A percentile compares a stretch with the other conserved stretches of the same genome.
These are phyloP conservation scores for Draba incana DNA, from an alignment of 345 rosid species.

Conservation along the genomic window DNA sequence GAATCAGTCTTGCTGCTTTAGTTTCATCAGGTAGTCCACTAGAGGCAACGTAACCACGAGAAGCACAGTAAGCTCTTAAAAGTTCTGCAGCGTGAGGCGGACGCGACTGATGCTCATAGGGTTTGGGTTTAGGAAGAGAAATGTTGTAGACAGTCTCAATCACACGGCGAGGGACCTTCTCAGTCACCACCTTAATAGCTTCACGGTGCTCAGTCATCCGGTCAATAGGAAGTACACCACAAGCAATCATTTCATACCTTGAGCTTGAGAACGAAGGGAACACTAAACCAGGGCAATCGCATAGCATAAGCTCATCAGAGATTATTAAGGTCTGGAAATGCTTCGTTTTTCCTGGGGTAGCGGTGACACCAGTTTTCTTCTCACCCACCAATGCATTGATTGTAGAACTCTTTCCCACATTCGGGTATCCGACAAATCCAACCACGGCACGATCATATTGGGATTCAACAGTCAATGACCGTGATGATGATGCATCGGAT, in stretches of 20 bases:
- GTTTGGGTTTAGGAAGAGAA: slow-evolving; percentile 80
- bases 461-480: slow-evolving; percentile 33
- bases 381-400: slow-evolving; percentile 95
- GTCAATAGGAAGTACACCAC: slow-evolving; percentile 92
- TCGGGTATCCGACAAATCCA: slow-evolving; percentile 97
- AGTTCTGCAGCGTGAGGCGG: slow-evolving; percentile 84
- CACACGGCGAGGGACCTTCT: slow-evolving; percentile 67
- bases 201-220: slow-evolving; percentile 91
- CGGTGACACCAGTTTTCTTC: slow-evolving; percentile 95
- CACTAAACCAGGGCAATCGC: slow-evolving; percentile 96
- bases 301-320: slow-evolving; percentile 75
- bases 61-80: slow-evolving; percentile 75
- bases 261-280: slow-evolving; percentile 96
- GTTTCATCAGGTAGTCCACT: slow-evolving; percentile 98
- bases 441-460: slow-evolving; percentile 56
- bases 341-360: slow-evolving; percentile 97
- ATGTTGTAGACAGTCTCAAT: slow-evolving; percentile 79
- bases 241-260: slow-evolving; percentile 89
- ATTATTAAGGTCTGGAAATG: slow-evolving; percentile 93
- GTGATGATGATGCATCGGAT: slow-evolving; percentile 27
- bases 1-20: slow-evolving; percentile 79
- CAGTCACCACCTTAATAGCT: slow-evolving; percentile 91
- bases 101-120: slow-evolving; percentile 83
- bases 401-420: slow-evolving; percentile 97
- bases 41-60: slow-evolving; percentile 88